A percentile compares a stretch with the other conserved stretches of the same genome.
Conservation (phyloP, 31 red algal genomes). For the Odonthalia washingtoniensis region DNA sequence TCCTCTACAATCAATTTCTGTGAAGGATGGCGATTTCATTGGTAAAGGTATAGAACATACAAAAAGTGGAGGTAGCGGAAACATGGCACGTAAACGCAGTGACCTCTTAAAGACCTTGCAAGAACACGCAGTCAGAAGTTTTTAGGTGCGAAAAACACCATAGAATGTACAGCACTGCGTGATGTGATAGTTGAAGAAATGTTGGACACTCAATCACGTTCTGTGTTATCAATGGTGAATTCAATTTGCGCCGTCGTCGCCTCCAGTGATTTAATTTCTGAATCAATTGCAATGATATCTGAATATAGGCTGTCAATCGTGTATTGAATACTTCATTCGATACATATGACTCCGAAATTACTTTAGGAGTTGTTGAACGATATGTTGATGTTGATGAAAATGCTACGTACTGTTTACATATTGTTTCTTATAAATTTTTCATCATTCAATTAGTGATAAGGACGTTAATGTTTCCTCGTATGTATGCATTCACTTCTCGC, state of each 20-base stretch:
- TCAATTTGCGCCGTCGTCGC: conserved; percentile 75
- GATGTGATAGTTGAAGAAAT: conserved; percentile 76
- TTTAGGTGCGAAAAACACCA: conserved; percentile 53
- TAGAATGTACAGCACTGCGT: conserved; percentile 21
- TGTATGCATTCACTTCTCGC: too few relatives aligned
- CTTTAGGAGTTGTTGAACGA: conserved; percentile 51
- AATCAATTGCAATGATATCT: conserved; percentile 75
- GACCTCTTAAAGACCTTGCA: conserved; percentile 21
- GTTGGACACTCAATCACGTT: conserved; percentile 66
- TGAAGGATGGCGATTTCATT: too few relatives aligned
- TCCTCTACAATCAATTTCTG: too few relatives aligned
- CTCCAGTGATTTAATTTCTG: conserved; percentile 72
- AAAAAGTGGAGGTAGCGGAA: too few relatives aligned
- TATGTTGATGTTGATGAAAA: conserved; percentile 56
- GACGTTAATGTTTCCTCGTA: too few relatives aligned
- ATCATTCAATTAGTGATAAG: too few relatives aligned
- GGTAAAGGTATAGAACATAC: too few relatives aligned
- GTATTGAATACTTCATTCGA: conserved; percentile 72
- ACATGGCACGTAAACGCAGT: too few relatives aligned
- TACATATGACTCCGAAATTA: conserved; percentile 73
- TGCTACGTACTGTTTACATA: too few relatives aligned
- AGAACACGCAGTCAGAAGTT: conserved; percentile 68
- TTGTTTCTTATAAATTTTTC: too few relatives aligned
- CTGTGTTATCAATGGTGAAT: conserved; percentile 74
- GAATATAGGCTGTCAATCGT: conserved; percentile 71